Conservation (phyloP, 2,329 filamentous ascomycete genomes). For the Phialophora expanda region DNA sequence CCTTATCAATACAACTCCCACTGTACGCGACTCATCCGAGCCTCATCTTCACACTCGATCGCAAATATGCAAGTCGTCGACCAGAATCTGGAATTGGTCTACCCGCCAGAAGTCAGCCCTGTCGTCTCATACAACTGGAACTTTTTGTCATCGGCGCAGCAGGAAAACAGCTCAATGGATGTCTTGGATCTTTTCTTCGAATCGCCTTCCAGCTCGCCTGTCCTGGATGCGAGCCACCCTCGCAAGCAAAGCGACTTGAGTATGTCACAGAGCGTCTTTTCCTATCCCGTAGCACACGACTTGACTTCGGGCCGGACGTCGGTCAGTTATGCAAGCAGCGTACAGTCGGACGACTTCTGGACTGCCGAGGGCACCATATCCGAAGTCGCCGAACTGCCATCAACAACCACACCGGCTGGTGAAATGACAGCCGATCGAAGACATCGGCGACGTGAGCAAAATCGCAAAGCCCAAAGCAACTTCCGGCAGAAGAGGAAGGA, state of each 20-base stretch:
- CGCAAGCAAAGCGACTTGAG: not conserved
- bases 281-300: not conserved
- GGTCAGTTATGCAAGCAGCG: constrained; percentile 15
- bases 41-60: not conserved
- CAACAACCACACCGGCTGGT: not conserved
- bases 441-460: constrained; percentile 61
- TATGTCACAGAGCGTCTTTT: not conserved
- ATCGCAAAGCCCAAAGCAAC: constrained; percentile 28
- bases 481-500: constrained; percentile 31
- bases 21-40: not conserved
- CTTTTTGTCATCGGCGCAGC: constrained; percentile 5
- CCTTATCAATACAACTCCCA: not conserved
- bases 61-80: constrained; percentile 11
- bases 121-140: constrained; percentile 10
- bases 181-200: constrained; percentile 10
- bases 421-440: constrained; percentile 12
- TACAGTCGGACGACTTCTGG: constrained; percentile 14
- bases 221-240: not conserved
- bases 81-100: constrained; percentile 4
- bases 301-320: not conserved
- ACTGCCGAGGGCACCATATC: not conserved
- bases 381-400: constrained; percentile 2
- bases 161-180: constrained; percentile 7
- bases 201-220: not conserved
- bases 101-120: constrained; percentile 1